A percentile compares a stretch with the other conserved stretches of the same genome.
These are phyloP conservation scores for Tetrapisispora phaffii DNA, from an alignment of 805 yeast genomes.

Conservation along the genomic window DNA sequence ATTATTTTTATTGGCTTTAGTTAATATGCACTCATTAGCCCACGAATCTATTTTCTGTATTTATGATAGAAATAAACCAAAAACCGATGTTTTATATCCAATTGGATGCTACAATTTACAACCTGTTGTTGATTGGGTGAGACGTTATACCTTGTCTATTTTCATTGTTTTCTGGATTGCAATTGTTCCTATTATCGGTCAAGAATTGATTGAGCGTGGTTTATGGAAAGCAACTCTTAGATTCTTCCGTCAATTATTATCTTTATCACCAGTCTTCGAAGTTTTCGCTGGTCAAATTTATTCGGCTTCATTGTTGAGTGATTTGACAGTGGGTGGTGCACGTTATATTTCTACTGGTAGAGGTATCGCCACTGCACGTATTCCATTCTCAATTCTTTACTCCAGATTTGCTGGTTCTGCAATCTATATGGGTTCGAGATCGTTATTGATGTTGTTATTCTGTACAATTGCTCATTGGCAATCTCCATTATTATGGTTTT, in stretches of 20 bases:
- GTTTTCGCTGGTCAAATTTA: slow-evolving; percentile 75
- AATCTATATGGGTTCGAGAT: slow-evolving; percentile 75
- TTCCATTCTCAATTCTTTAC: slow-evolving; percentile 62
- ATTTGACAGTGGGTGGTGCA: slow-evolving; percentile 76
- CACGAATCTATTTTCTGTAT: slow-evolving; percentile 64
- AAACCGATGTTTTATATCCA: slow-evolving; percentile 65
- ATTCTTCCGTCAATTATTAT: slow-evolving; percentile 55
- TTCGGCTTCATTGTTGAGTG: slow-evolving; percentile 58
- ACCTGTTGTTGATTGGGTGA: slow-evolving; percentile 83
- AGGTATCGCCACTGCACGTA: slow-evolving; percentile 75
- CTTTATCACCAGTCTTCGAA: slow-evolving; percentile 73
- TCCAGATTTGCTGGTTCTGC: slow-evolving; percentile 74
- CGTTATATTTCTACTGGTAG: slow-evolving; percentile 79
- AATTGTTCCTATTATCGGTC: slow-evolving; percentile 66
- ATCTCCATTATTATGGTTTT: slow-evolving; percentile 90
- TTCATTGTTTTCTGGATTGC: slow-evolving; percentile 84
- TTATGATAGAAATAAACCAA: slow-evolving; percentile 58
- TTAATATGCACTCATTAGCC: slow-evolving; percentile 68
- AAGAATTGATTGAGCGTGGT: slow-evolving; percentile 76
- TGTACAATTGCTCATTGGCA: slow-evolving; percentile 81
- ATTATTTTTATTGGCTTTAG: slow-evolving; percentile 68
- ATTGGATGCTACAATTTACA: slow-evolving; percentile 74
- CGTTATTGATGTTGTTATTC: slow-evolving; percentile 56
- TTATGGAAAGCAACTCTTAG: slow-evolving; percentile 62
- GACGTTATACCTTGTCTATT: slow-evolving; percentile 75